A percentile compares a stretch with the other conserved stretches of the same genome.
phyloP scores from a whole-genome alignment of 768 basidiomycete genomes.

The Lactarius sp. region DNA sequence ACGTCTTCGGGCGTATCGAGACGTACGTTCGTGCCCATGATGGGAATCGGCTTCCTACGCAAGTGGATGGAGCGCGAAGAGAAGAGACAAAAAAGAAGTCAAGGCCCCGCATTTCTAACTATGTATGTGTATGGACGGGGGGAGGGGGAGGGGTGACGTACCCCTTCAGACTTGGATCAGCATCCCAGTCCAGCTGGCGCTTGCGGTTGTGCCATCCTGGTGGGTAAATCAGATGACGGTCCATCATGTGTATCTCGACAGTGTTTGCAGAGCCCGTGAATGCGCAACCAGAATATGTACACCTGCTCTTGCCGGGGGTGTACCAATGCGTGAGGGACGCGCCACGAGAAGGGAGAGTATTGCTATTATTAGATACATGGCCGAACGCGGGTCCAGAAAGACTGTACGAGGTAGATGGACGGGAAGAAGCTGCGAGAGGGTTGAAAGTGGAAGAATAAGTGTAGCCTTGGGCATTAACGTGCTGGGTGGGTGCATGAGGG shows the following conservation, averaged over 20 bases:
- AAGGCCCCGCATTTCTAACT: background rate
- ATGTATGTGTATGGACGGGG: background rate
- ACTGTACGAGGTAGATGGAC: background rate
- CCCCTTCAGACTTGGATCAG: constrained; percentile 80
- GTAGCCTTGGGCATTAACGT: constrained; percentile 33
- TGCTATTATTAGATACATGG: background rate
- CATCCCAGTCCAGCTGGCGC: constrained; percentile 65
- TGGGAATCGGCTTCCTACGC: constrained; percentile 60
- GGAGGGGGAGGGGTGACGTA: no score
- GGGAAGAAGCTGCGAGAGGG: constrained; percentile 11
- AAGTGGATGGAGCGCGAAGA: background rate
- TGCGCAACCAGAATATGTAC: constrained; percentile 56
- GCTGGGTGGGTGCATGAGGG: constrained; percentile 24
- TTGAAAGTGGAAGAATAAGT: constrained; percentile 33
- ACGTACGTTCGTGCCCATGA: constrained; percentile 72
- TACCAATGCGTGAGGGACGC: constrained; percentile 42
- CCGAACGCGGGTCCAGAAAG: constrained; percentile 9
- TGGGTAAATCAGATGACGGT: constrained; percentile 81
- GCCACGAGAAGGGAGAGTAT: background rate
- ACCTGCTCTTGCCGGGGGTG: constrained; percentile 55
- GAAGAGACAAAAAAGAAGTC: background rate
- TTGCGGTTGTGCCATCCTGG: constrained; percentile 59
- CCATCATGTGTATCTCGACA: constrained; percentile 82
- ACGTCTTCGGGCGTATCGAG: constrained; percentile 81
- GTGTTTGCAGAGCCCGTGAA: constrained; percentile 67